Evolutionary conservation across 148 eudicot genomes (phyloP), one percentile per base, ranked within the genome.

Genomic region (Drosera capensis): DNA sequence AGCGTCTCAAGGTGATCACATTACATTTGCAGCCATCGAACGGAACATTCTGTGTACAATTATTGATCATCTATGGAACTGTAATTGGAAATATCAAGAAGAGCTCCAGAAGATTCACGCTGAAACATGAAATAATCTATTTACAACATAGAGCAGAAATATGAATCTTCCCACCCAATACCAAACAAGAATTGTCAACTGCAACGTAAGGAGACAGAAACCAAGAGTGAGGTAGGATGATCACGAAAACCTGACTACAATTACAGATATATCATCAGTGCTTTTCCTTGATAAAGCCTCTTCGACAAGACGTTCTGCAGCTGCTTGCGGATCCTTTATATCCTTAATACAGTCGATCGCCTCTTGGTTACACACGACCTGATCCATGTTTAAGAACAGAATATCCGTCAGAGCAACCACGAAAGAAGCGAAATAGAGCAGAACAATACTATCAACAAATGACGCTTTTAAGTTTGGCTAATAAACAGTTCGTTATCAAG

Each of bases 191-290:
- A 15, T 8, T 34, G n/a, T 13, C 14, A 20, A 5, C 37, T n/a
- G 28, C 8, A 26, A 11, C 25, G 41, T 44, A 20, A 14, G 5
- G 8, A 13, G 3, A 11, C 11, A 6, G 3, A 40, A 40, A 40
- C 43, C 2, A 24, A 20, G 5, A 5, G 20, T 43, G 20, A 43
- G 8, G 15, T 2, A 17, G 14, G 5, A 45, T 20, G 52, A 25
- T 73, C 62, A 77, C 0, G 47, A 61, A 23, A 71, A 55, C 15
- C 71, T 67, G 30, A 71, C 64, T 16, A 71, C 76, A 18, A 71
- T 71, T 47, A 64, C 62, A 1, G 77, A 71, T 46, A 71, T 71
- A 30, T 71, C 77, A 43, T 71, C 77, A 58, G 63, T 71, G 40
- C 72, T 71, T 43, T 71, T 67, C 54, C 68, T 58, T 14, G 62